phyloP scores from a whole-genome alignment of 1,139 yeast genomes.

The Candida freyschussii region DNA sequence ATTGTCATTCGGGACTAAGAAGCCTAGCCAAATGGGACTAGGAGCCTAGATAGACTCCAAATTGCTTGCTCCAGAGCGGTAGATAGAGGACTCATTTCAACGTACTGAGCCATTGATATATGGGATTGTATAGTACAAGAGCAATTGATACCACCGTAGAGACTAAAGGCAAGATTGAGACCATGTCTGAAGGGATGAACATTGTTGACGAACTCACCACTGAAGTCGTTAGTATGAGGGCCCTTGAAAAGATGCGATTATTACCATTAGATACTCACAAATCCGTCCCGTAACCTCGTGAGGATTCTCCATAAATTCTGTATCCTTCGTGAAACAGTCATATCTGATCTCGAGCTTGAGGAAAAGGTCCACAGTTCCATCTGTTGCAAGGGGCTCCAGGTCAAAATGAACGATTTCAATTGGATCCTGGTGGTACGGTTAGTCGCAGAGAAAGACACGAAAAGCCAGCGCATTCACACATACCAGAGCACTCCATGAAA shows the following conservation, averaged over 20 bases:
- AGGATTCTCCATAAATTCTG: constrained; percentile 9
- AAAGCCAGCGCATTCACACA: not conserved
- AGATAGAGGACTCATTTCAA: constrained; percentile 6
- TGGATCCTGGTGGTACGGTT: constrained; percentile 12
- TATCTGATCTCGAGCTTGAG: constrained; percentile 11
- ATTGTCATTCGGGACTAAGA: too few relatives aligned
- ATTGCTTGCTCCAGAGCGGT: too few relatives aligned
- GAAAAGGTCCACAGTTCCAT: constrained; percentile 8
- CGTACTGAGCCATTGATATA: constrained; percentile 1
- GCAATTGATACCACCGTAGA: constrained; percentile 3
- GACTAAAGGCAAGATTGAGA: constrained; percentile 5
- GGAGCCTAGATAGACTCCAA: too few relatives aligned
- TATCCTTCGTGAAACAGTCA: constrained; percentile 16
- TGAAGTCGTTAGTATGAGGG: too few relatives aligned
- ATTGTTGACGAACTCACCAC: constrained; percentile 9
- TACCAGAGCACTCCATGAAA: constrained; percentile 24
- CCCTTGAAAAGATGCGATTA: too few relatives aligned
- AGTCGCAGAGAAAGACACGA: not conserved
- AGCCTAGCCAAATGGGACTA: too few relatives aligned
- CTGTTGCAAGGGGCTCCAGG: constrained; percentile 3
- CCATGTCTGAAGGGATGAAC: constrained; percentile 13
- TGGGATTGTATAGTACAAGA: not conserved
- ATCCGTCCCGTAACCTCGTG: constrained; percentile 9
- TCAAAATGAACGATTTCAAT: constrained; percentile 12
- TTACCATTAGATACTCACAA: constrained; percentile 10